Evolutionary conservation across 768 basidiomycete species (phyloP), one percentile per base, ranked within the genome.

Genomic region (Russula compacta): DNA sequence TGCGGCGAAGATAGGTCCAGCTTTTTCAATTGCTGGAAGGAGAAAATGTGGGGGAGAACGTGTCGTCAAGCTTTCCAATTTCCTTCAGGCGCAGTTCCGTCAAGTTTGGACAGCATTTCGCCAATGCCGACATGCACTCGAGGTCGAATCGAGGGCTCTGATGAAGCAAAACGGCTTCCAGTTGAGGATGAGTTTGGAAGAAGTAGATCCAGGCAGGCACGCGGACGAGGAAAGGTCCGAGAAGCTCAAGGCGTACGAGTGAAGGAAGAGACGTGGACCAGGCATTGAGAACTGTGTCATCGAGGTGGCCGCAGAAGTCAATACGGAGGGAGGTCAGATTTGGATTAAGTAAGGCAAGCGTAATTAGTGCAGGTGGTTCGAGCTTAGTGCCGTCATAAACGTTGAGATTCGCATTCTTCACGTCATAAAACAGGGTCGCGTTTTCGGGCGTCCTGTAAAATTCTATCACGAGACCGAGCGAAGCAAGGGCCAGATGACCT

Each of bases 381-480:
- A 99, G 79, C 42, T 85, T 86, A 0, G 95, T 97, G 44, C 85
- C 88, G 73, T 99, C 97, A 68, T 91, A 95, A 42, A 99, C 73
- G 0, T 79, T 82, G 38, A 99, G 75, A 9, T 74, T 78, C 4
- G 78, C 77, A 64, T 93, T 87, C 24, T 81, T 73, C 1, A 82
- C 75, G 60, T 85, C 85, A 69, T 97, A 95, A 74, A 99, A 98
- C 11, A 99, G 75, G 24, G 78, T 80, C 0, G 82, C 90, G 61
- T 93, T 97, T 60, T 92, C 82, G 0, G 82, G 72, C 0, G 86
- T 94, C 61, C 93, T 92, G 58, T 52, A 21, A 24, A 56, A 10
- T 7, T 64, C 51, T 7, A 14, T 58, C 14, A 44, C 39, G 33
- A n/a, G 32, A 43, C 40, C 17, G 43, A 61, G 53, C 10, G 29